A percentile compares a stretch with the other conserved stretches of the same genome.
Evolutionary conservation across 495 filamentous ascomycete genomes (phyloP).

Genomic region (Tuber indicum): DNA sequence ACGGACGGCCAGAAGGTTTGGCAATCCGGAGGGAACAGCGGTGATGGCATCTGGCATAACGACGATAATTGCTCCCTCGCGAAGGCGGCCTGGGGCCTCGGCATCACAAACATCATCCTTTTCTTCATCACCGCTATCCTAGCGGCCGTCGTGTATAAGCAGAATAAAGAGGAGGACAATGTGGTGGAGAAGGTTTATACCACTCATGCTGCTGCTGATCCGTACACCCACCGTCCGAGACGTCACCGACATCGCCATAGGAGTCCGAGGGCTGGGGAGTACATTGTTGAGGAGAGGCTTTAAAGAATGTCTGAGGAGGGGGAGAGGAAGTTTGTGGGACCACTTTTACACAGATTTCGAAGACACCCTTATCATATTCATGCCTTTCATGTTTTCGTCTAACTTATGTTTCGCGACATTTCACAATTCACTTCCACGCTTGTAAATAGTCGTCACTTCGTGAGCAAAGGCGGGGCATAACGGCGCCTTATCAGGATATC

Average conservation of each 20-base stretch:
- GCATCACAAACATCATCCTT: conserved; percentile 36
- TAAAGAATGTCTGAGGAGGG: not conserved
- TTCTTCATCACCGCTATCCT: conserved; percentile 40
- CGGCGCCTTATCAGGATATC: not conserved
- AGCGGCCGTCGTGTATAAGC: conserved; percentile 16
- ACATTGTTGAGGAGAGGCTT: conserved; percentile 26
- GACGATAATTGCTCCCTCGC: conserved; percentile 30
- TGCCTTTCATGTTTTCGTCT: not conserved
- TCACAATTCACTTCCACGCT: not conserved
- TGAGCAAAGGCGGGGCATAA: not conserved
- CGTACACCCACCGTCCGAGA: conserved; percentile 4
- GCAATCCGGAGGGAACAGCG: not conserved
- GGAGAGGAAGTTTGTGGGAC: not conserved
- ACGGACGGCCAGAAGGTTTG: conserved; percentile 8
- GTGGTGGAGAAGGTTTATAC: conserved; percentile 24
- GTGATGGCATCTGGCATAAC: conserved; percentile 13
- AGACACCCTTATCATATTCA: not conserved
- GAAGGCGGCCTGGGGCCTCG: conserved; percentile 37
- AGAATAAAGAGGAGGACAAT: conserved; percentile 27
- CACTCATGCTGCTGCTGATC: not conserved
- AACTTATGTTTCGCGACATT: not conserved
- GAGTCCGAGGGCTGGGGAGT: conserved; percentile 17
- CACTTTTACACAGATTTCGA: not conserved
- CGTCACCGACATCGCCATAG: conserved; percentile 23
- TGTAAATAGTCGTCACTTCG: not conserved